Percentiles rank a stretch among this genome's conserved stretches.
Evolutionary conservation across 139 green algal species (phyloP).

Genomic region (Penium margaritaceum): DNA sequence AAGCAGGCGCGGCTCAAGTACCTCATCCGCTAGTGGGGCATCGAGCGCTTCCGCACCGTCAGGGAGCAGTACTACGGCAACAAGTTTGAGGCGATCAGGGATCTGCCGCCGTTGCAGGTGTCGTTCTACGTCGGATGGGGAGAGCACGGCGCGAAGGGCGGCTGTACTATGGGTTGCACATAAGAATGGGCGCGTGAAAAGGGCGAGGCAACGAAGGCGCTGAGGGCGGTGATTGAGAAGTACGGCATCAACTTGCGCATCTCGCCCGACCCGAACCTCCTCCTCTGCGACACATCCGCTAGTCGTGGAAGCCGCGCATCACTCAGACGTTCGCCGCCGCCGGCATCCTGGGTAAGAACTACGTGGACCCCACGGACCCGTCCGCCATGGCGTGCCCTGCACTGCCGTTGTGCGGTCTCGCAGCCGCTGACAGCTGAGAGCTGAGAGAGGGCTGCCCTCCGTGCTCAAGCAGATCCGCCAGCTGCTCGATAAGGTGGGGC

Average conservation of each 20-base stretch:
- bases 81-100: conserved; percentile 75
- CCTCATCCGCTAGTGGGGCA: conserved; percentile 82
- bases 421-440: conserved; percentile 75
- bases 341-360: conserved; percentile 16
- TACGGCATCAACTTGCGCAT: conserved; percentile 52
- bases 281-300: conserved; percentile 80
- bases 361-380: conserved; percentile 66
- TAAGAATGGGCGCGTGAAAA: conserved; percentile 68
- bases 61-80: conserved; percentile 94
- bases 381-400: conserved; percentile 95
- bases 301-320: conserved; percentile 46
- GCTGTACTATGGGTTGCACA: conserved; percentile 65
- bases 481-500: conserved; percentile 62
- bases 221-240: conserved; percentile 46
- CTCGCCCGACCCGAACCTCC: conserved; percentile 71
- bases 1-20: conserved; percentile 93
- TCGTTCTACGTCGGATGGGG: conserved; percentile 90
- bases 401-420: conserved; percentile 91
- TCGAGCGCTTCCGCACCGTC: conserved; percentile 82
- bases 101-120: conserved; percentile 83
- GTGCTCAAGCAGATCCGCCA: conserved; percentile 44
- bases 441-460: conserved; percentile 83
- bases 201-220: conserved; percentile 51
- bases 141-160: conserved; percentile 68
- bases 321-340: conserved; percentile 15